These are phyloP conservation scores for Eucalyptus sp. DNA, from an alignment of 345 rosid genomes.

Conservation along the genomic window DNA sequence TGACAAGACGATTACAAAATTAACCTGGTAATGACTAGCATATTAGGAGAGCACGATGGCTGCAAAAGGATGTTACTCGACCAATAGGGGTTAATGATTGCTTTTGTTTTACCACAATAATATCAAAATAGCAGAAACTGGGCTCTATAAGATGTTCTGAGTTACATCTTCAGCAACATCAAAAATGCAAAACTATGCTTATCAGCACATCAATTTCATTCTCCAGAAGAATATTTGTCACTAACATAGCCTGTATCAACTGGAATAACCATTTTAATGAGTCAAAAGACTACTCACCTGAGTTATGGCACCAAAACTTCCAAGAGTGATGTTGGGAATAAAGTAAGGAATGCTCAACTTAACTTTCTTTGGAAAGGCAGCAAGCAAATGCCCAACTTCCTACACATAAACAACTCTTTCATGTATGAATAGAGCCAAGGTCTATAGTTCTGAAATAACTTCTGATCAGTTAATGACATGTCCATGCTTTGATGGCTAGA, in stretches of 20 bases:
- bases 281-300: conserved; percentile 31
- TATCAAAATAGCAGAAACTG: neutral
- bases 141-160: neutral
- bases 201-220: neutral
- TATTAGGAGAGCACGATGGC: neutral
- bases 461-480: neutral
- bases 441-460: neutral
- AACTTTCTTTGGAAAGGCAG: conserved; percentile 89
- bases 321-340: conserved; percentile 93
- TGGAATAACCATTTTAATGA: neutral
- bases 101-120: neutral
- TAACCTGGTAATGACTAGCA: neutral
- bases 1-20: neutral
- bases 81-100: neutral
- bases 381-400: conserved; percentile 88
- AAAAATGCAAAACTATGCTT: neutral
- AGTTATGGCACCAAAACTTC: conserved; percentile 97
- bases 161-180: neutral
- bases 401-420: conserved; percentile 17
- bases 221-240: neutral
- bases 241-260: neutral
- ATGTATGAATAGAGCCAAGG: neutral
- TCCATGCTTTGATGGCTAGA: neutral
- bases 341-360: conserved; percentile 88
- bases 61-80: neutral